phyloP scores from a whole-genome alignment of 352 stramenopile species.

The Aphanomyces cochlioides region DNA sequence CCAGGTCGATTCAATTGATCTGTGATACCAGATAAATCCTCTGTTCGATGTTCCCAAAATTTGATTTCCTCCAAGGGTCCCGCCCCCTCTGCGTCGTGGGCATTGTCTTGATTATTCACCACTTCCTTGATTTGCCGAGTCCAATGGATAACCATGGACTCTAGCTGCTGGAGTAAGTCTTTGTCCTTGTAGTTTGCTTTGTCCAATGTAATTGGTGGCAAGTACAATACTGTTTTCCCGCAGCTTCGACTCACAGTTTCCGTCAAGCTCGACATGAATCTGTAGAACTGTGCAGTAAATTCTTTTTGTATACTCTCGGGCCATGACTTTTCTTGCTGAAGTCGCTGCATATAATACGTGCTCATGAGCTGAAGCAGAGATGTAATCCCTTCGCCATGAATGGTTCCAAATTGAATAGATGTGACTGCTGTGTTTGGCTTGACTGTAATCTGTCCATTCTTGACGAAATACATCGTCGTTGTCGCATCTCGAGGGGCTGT shows the following conservation, averaged over 20 bases:
- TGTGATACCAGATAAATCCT: conserved; percentile 92
- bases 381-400: conserved; percentile 69
- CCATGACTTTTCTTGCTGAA: conserved; percentile 81
- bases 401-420: conserved; percentile 69
- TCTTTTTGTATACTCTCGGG: conserved; percentile 93
- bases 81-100: conserved; percentile 83
- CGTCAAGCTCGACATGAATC: conserved; percentile 94
- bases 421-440: conserved; percentile 56
- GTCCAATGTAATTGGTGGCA: conserved; percentile 76
- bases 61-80: conserved; percentile 94
- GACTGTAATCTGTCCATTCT: conserved; percentile 71
- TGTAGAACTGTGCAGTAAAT: conserved; percentile 91
- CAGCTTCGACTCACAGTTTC: conserved; percentile 87
- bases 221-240: conserved; percentile 92
- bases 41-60: conserved; percentile 91
- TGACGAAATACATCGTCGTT: conserved; percentile 85
- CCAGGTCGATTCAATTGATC: conserved; percentile 89
- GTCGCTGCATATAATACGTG: conserved; percentile 72
- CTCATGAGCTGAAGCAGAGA: conserved; percentile 85
- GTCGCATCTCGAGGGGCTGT: conserved; percentile 44
- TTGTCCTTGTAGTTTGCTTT: conserved; percentile 90
- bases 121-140: conserved; percentile 97
- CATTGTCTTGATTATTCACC: conserved; percentile 94
- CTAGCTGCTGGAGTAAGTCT: conserved; percentile 93
- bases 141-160: conserved; percentile 96